Evolutionary conservation across 2,329 filamentous ascomycete genomes (phyloP).

Genomic region (Lasiodiplodia sp.): DNA sequence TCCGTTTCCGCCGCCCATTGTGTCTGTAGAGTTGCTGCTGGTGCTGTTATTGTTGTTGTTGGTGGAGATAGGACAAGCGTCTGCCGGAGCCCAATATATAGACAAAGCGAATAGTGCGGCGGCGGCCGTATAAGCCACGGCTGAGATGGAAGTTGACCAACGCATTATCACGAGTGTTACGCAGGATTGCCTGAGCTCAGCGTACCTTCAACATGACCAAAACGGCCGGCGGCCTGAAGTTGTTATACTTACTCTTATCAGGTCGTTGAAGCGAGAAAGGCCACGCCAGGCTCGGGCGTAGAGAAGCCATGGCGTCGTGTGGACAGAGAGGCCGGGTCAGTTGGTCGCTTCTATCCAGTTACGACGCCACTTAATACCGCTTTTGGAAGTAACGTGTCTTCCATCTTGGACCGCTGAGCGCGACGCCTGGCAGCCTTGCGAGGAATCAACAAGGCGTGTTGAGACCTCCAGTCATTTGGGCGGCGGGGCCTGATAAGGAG

Average conservation of each 20-base stretch:
- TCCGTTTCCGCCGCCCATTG: conserved; percentile 44
- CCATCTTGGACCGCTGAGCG: not conserved
- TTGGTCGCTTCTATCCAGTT: not conserved
- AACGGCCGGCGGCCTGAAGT: conserved; percentile 1
- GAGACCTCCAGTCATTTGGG: conserved; percentile 21
- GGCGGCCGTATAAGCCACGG: not conserved
- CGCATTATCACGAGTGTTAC: conserved; percentile 15
- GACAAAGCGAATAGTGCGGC: conserved; percentile 9
- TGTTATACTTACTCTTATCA: not conserved
- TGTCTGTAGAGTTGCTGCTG: conserved; percentile 11
- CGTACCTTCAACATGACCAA: not conserved
- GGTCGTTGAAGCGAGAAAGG: not conserved
- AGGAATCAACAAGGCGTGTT: not conserved
- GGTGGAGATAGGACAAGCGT: not conserved
- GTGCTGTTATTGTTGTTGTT: not conserved
- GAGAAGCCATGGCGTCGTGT: conserved; percentile 8
- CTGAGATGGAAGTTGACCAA: not conserved
- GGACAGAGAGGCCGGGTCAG: conserved; percentile 3
- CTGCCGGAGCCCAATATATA: conserved; percentile 11
- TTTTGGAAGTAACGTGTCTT: conserved; percentile 8
- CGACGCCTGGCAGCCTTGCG: not conserved
- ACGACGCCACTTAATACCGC: conserved; percentile 10
- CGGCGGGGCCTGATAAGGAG: not conserved
- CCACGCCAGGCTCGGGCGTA: not conserved
- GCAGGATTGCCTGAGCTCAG: not conserved